phyloP scores from a whole-genome alignment of 1,139 yeast genomes.

The Meyerozyma smithsonii region DNA sequence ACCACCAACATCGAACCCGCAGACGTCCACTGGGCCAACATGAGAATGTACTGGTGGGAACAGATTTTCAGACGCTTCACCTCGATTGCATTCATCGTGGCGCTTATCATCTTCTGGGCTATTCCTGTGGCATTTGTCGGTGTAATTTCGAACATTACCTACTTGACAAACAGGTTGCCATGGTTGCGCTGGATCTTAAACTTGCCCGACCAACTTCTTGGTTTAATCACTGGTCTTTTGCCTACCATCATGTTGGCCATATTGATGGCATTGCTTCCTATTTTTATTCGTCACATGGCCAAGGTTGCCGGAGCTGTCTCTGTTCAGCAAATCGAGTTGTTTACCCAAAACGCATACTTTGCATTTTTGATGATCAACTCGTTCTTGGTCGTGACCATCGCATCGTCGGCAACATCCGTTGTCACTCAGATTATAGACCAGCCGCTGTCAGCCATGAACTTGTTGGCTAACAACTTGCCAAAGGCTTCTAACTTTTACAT shows the following conservation, averaged over 20 bases:
- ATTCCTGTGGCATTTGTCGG: constrained; percentile 96
- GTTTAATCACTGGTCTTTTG: constrained; percentile 79
- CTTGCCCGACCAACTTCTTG: constrained; percentile 63
- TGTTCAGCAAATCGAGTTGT: constrained; percentile 58
- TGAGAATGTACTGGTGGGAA: constrained; percentile 85
- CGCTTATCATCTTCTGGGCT: constrained; percentile 79
- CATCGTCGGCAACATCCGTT: constrained; percentile 72
- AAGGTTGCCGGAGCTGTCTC: constrained; percentile 63
- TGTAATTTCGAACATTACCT: constrained; percentile 78
- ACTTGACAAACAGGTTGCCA: constrained; percentile 60
- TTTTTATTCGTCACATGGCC: constrained; percentile 64
- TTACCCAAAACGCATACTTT: constrained; percentile 72
- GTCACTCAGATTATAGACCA: constrained; percentile 61
- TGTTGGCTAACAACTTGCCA: constrained; percentile 75
- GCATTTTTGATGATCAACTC: constrained; percentile 68
- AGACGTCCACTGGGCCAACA: constrained; percentile 62
- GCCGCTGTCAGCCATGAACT: constrained; percentile 62
- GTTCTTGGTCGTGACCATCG: constrained; percentile 62
- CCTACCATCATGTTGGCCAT: constrained; percentile 81
- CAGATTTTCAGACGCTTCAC: constrained; percentile 54
- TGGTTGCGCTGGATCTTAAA: constrained; percentile 69
- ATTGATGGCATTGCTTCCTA: constrained; percentile 77
- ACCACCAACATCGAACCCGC: constrained; percentile 57
- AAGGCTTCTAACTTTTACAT: constrained; percentile 84
- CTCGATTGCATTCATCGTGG: constrained; percentile 55